Evolutionary conservation across 139 green algal species (phyloP), one percentile per base, ranked within the genome.

Genomic region (Spirogloea muscicola): DNA sequence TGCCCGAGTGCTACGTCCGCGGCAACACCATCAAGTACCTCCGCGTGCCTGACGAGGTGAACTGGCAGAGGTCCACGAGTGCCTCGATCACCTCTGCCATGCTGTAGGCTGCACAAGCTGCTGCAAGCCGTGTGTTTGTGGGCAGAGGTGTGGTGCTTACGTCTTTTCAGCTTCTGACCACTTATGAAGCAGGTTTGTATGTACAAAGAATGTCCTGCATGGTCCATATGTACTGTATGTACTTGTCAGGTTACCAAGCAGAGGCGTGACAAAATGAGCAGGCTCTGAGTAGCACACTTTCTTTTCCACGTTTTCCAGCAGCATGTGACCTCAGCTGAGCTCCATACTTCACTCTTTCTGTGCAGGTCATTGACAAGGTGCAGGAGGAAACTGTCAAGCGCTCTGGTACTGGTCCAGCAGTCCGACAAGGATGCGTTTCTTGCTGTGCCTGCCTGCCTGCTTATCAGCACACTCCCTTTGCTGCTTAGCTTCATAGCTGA

Each of bases 11-110:
- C 2, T 98, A 95, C 77, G 83, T 99, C 27, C 84, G 94, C 0
- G 94, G 94, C 58, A 99, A 97, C 86, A 98, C 92, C 2, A 94
- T 99, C 71, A 99, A 99, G 72, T 99, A 99, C 84, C 70, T 98
- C 33, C 85, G 94, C 6, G 91, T 99, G 44, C 94, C 93, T 2
- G 92, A 98, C 39, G 93, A 98, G 85, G 90, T 95, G 33, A 55
- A 55, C 46, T 55, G 46, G 46, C 21, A 21, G 21, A 31, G 21
- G 46, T 31, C 46, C 21, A 55, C 46, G 21, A 55, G 21, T 21
- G 46, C 21, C 21, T 55, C 21, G 21, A 55, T 55, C 21, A 55
- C 21, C 46, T 55, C 46, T 55, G 46, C 21, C 21, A 21, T 55
- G 46, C 21, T 55, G 46, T 21, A 21, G 46, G 46, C 46, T 55